Evolutionary conservation across 345 rosid genomes (phyloP).

Genomic region (Abelmoschus esculentus): DNA sequence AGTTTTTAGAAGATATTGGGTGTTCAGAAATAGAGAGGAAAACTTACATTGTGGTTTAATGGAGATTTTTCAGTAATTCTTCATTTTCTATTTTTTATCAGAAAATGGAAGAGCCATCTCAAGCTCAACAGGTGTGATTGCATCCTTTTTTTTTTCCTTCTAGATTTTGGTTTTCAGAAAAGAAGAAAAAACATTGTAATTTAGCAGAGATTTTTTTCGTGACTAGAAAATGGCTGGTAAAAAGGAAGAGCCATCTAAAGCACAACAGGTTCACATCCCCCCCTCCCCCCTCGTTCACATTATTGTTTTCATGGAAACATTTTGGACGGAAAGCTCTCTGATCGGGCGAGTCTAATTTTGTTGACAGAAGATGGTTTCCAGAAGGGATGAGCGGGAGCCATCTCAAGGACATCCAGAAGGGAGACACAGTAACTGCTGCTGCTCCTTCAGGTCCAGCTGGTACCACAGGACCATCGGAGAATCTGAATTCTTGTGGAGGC

Average conservation of each 20-base stretch:
- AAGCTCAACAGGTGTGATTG: neutral
- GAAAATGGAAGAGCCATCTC: constrained; percentile 7
- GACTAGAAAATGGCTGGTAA: constrained; percentile 27
- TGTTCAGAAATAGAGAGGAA: neutral
- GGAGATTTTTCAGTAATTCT: too few relatives aligned
- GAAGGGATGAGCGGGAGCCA: neutral
- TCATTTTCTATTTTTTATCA: neutral
- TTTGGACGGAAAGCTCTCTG: neutral
- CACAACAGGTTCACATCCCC: neutral
- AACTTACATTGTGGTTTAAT: too few relatives aligned
- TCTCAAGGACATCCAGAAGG: constrained; percentile 22
- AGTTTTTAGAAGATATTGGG: neutral
- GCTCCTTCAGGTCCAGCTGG: constrained; percentile 24
- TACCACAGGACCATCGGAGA: constrained; percentile 20
- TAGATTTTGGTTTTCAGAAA: too few relatives aligned
- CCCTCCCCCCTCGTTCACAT: neutral
- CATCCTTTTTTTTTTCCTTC: neutral
- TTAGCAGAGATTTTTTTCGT: neutral
- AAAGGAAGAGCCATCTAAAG: constrained; percentile 28
- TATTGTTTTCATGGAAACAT: neutral
- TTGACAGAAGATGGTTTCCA: neutral
- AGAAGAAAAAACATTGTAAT: neutral
- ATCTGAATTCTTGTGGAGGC: constrained; percentile 34
- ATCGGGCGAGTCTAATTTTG: neutral
- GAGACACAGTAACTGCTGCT: constrained; percentile 30